These are phyloP conservation scores for Diaporthe vexans DNA, from an alignment of 2,329 filamentous ascomycete genomes.

Conservation along the genomic window DNA sequence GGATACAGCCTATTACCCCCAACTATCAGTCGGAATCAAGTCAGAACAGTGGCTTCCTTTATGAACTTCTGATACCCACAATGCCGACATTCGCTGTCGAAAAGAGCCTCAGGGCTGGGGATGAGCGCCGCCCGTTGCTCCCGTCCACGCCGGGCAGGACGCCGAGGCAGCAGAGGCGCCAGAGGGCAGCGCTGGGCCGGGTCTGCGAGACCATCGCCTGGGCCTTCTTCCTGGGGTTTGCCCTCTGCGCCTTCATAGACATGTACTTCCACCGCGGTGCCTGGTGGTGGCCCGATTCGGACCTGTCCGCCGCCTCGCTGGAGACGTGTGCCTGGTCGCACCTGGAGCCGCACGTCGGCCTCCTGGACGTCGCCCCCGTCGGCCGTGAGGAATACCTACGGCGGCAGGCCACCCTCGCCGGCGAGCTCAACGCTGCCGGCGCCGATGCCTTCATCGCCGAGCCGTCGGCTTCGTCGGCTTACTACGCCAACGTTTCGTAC, in stretches of 20 bases:
- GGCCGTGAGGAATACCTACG: constrained; percentile 46
- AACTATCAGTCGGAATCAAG: not conserved
- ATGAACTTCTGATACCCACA: not conserved
- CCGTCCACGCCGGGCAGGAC: not conserved
- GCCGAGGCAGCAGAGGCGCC: constrained; percentile 27
- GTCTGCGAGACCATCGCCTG: constrained; percentile 40
- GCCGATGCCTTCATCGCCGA: constrained; percentile 50
- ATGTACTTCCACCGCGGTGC: constrained; percentile 32
- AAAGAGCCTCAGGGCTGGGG: constrained; percentile 24
- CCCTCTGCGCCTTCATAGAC: constrained; percentile 19
- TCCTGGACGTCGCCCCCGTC: constrained; percentile 48
- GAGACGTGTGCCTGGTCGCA: constrained; percentile 48
- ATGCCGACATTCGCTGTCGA: constrained; percentile 28
- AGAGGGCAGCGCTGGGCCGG: constrained; percentile 33
- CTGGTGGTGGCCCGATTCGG: constrained; percentile 31
- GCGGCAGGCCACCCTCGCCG: constrained; percentile 47
- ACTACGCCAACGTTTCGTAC: constrained; percentile 47
- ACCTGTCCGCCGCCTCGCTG: constrained; percentile 38
- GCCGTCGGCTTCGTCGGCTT: constrained; percentile 47
- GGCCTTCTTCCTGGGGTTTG: constrained; percentile 36
- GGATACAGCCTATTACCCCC: not conserved
- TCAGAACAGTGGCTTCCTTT: not conserved
- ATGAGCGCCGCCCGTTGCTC: constrained; percentile 36
- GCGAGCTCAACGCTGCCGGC: constrained; percentile 43
- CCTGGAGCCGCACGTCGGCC: constrained; percentile 44